phyloP scores from a whole-genome alignment of 169 alveolate species.

The Cryptosporidium meleagridis region DNA sequence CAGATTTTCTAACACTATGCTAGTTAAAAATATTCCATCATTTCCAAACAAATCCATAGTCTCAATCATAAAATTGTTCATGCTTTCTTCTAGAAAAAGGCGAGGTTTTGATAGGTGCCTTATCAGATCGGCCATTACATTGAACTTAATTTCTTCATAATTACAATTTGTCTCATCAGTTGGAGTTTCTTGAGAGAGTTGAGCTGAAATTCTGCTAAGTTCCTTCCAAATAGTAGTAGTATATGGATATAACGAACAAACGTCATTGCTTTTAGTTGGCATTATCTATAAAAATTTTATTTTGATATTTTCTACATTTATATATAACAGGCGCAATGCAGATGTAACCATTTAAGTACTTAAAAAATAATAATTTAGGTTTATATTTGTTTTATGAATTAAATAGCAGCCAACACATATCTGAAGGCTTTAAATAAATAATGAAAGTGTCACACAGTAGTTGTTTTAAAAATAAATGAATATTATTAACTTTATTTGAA shows the following conservation, averaged over 20 bases:
- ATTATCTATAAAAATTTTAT: neutral
- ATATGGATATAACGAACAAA: neutral
- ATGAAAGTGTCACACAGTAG: no score
- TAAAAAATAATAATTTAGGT: no score
- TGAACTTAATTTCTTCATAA: constrained; percentile 4
- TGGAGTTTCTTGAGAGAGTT: neutral
- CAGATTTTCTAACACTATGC: constrained; percentile 21
- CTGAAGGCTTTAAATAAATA: no score
- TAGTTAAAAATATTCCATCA: neutral
- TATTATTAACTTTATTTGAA: no score
- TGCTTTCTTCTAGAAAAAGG: neutral
- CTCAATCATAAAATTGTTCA: constrained; percentile 16
- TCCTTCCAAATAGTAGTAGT: neutral
- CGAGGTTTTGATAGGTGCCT: neutral
- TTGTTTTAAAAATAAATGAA: no score
- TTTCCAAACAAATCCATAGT: constrained; percentile 58
- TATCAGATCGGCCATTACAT: constrained; percentile 25
- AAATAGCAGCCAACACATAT: no score
- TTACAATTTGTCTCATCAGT: neutral
- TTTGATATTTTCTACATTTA: neutral
- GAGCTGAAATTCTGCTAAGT: neutral
- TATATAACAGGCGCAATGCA: neutral
- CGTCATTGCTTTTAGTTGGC: neutral
- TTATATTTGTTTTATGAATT: no score
- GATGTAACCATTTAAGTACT: neutral